Conservation (phyloP, 2,329 filamentous ascomycete genomes). For the Aspergillus sp. region DNA sequence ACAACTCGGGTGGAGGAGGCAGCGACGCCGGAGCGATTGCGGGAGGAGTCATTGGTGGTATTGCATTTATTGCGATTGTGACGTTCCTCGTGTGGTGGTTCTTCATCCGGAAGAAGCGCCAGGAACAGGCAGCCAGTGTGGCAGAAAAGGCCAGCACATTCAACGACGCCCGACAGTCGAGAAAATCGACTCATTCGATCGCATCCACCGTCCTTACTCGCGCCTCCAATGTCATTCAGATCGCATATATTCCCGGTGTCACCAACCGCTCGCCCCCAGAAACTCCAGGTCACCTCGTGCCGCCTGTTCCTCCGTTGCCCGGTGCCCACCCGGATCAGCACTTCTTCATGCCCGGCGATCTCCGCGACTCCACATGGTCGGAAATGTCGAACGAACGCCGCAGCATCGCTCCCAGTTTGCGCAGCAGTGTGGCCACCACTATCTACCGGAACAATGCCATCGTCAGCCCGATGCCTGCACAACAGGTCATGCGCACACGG, state of each 20-base stretch:
- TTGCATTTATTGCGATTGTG: slow-evolving; percentile 71
- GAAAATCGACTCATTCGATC: slow-evolving; percentile 86
- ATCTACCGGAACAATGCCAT: slow-evolving; percentile 92
- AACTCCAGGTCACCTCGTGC: slow-evolving; percentile 78
- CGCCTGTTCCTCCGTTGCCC: slow-evolving; percentile 92
- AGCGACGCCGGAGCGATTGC: slow-evolving; percentile 83
- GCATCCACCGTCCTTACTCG: slow-evolving; percentile 93
- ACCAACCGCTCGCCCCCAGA: slow-evolving; percentile 85
- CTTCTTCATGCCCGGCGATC: slow-evolving; percentile 88
- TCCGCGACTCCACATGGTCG: slow-evolving; percentile 89
- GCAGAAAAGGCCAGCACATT: slow-evolving; percentile 57
- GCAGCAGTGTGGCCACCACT: slow-evolving; percentile 79
- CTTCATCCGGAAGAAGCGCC: slow-evolving; percentile 75
- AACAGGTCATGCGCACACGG: slow-evolving; percentile 83
- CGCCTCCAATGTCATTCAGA: slow-evolving; percentile 98
- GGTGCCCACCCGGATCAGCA: slow-evolving; percentile 72
- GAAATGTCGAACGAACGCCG: slow-evolving; percentile 63
- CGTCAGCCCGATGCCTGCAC: slow-evolving; percentile 74
- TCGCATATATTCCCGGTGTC: slow-evolving; percentile 96
- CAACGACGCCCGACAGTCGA: slow-evolving; percentile 58
- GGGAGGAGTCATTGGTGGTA: slow-evolving; percentile 84
- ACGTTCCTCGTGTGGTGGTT: slow-evolving; percentile 86
- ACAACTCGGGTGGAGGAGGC: slow-evolving; percentile 40
- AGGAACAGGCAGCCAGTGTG: slow-evolving; percentile 51
- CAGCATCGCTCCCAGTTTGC: slow-evolving; percentile 53